Evolutionary conservation across 768 basidiomycete species (phyloP).

Genomic region (Gymnopilus junonius): DNA sequence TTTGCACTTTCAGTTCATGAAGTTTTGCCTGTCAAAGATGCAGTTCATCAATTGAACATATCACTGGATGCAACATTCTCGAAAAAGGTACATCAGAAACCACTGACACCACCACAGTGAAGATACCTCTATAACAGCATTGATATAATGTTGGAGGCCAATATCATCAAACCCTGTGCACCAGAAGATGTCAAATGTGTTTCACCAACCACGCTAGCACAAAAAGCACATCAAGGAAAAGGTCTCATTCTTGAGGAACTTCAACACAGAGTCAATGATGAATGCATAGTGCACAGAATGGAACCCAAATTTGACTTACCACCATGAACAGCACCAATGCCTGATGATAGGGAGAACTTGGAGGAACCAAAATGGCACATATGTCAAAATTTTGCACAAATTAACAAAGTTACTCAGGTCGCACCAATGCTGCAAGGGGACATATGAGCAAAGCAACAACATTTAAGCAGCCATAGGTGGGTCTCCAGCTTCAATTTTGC

Average conservation of each 20-base stretch:
- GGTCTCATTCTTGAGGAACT: constrained; percentile 38
- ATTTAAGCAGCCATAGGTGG: constrained; percentile 38
- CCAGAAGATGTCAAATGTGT: constrained; percentile 36
- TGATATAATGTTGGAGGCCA: constrained; percentile 38
- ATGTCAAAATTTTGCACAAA: constrained; percentile 38
- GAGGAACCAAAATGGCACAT: constrained; percentile 34
- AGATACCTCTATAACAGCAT: constrained; percentile 29
- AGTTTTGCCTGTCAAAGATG: constrained; percentile 32
- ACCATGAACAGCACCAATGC: not conserved
- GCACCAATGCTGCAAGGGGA: constrained; percentile 42
- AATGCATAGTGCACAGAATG: constrained; percentile 25
- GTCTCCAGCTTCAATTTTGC: constrained; percentile 41
- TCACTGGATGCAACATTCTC: constrained; percentile 28
- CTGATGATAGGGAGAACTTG: not conserved
- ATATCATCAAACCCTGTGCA: constrained; percentile 31
- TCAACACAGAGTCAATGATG: constrained; percentile 33
- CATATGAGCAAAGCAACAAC: constrained; percentile 42
- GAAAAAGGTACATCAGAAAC: constrained; percentile 30
- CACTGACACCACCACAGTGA: constrained; percentile 32
- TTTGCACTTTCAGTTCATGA: constrained; percentile 41
- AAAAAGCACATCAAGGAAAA: constrained; percentile 36
- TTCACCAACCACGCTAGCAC: constrained; percentile 33
- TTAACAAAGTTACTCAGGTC: constrained; percentile 36
- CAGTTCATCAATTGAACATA: constrained; percentile 38
- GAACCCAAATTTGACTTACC: not conserved